A percentile compares a stretch with the other conserved stretches of the same genome.
phyloP scores from a whole-genome alignment of 2,329 filamentous ascomycete genomes.

The Colletotrichum simmondsii region DNA sequence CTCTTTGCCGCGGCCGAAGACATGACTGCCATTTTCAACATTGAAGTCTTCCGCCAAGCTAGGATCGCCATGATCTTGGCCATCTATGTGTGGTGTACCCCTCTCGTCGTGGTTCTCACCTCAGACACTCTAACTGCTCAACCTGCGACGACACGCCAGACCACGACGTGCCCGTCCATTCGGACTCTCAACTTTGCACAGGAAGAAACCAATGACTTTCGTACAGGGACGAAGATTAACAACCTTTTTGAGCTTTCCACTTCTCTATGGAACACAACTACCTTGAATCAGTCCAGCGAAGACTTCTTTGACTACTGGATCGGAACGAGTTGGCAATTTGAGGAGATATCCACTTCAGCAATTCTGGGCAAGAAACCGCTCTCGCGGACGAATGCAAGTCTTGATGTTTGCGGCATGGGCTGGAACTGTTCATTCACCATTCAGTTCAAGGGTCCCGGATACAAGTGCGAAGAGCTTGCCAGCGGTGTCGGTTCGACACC shows the following conservation, averaged over 20 bases:
- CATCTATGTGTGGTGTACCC: constrained; percentile 49
- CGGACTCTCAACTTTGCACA: constrained; percentile 46
- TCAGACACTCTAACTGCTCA: constrained; percentile 49
- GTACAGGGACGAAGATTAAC: constrained; percentile 42
- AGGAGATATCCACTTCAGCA: constrained; percentile 41
- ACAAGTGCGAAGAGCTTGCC: constrained; percentile 46
- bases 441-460: constrained; percentile 48
- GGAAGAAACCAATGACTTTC: constrained; percentile 48
- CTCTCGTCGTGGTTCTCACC: constrained; percentile 50
- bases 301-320: constrained; percentile 48
- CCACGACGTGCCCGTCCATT: constrained; percentile 43
- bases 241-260: constrained; percentile 42
- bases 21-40: constrained; percentile 42
- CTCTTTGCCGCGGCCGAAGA: constrained; percentile 47
- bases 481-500: constrained; percentile 40
- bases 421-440: constrained; percentile 49
- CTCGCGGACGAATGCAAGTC: constrained; percentile 39
- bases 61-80: constrained; percentile 47
- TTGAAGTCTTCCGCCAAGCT: constrained; percentile 44
- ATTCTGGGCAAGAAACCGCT: constrained; percentile 40
- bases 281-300: constrained; percentile 28
- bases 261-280: constrained; percentile 46
- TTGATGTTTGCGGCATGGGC: constrained; percentile 45
- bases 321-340: constrained; percentile 38
- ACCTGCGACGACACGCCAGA: constrained; percentile 35